Base-by-base conservation (phyloP, 768 basidiomycete species). In the Holtermanniella nyarrowii region DNA sequence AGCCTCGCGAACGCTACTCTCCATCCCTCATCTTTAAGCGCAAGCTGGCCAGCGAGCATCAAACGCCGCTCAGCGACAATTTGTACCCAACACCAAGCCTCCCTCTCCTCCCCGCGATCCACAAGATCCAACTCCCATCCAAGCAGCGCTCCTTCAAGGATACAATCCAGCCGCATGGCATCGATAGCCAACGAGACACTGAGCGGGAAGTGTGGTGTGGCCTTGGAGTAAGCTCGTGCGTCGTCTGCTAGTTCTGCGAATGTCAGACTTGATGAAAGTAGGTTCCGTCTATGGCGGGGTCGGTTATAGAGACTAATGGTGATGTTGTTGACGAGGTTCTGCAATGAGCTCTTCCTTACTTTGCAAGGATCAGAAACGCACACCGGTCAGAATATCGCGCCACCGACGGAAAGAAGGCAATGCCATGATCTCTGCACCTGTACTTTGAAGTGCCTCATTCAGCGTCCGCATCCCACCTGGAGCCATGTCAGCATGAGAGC, bases 61-160 rank as follows among this genome's bases (percentile, higher is more conserved):
- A n/a, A n/a, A 37, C 31, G 31, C 16, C 31, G 31, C 31, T 50
- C 39, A 16, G 56, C 44, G 18, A 64, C 42, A 18, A 43, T 37
- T 16, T 52, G n/a, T 4, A 65, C 52, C 63, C 63, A 68, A 59
- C 66, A 63, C 61, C 63, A 63, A 5, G 50, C 18, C 20, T 47
- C 47, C 4, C 22, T 5, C 20, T 65, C 61, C 25, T 64, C 61
- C 14, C n/a, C 5, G 0, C 26, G 31, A 7, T 44, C 45, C 27
- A 59, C 43, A 3, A 65, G 47, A 5, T 54, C 58, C 12, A 49
- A 23, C 21, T 61, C 61, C 12, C 27, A 53, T 1, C 57, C 57
- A 2, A 54, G 52, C 5, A 63, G 41, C 0, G 49, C 49, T 5
- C 57, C 59, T 31, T 61, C 61, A 2, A 68, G 51, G 1, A 62